Conservation (phyloP, 495 filamentous ascomycete genomes). For the Tuber aestivum region DNA sequence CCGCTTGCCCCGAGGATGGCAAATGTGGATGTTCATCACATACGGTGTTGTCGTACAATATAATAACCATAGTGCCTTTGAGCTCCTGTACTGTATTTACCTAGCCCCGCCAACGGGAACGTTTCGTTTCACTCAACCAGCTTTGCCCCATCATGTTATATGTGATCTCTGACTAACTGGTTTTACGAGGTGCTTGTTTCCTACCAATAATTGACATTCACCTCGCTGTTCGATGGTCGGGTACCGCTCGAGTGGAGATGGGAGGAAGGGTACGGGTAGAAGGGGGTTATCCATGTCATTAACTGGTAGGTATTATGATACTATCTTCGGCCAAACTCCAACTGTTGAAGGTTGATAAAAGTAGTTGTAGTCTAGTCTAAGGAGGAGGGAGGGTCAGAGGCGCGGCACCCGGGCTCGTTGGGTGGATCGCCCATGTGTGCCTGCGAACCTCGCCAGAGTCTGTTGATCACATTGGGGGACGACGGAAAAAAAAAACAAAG, state of each 20-base stretch:
- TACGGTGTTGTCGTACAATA: neutral
- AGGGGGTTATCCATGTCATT: neutral
- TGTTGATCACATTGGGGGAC: neutral
- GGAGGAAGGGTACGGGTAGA: neutral
- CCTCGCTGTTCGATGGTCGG: neutral
- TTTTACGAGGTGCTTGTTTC: neutral
- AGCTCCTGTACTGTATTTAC: neutral
- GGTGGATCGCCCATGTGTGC: neutral
- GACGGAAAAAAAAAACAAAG: neutral
- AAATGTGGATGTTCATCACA: neutral
- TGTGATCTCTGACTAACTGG: conserved; percentile 1
- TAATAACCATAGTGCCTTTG: no score
- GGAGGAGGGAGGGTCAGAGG: neutral
- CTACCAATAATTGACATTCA: neutral
- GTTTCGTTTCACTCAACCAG: neutral
- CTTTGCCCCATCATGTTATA: neutral
- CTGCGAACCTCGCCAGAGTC: neutral
- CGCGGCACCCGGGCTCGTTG: neutral
- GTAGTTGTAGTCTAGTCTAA: no score
- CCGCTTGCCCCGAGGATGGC: neutral
- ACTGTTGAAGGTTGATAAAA: neutral
- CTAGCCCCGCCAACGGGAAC: neutral
- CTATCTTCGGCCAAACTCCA: neutral
- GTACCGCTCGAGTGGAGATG: neutral
- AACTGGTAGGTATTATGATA: neutral